Evolutionary conservation across 2,329 filamentous ascomycete species (phyloP).

Genomic region (Fusarium sulawesiense): DNA sequence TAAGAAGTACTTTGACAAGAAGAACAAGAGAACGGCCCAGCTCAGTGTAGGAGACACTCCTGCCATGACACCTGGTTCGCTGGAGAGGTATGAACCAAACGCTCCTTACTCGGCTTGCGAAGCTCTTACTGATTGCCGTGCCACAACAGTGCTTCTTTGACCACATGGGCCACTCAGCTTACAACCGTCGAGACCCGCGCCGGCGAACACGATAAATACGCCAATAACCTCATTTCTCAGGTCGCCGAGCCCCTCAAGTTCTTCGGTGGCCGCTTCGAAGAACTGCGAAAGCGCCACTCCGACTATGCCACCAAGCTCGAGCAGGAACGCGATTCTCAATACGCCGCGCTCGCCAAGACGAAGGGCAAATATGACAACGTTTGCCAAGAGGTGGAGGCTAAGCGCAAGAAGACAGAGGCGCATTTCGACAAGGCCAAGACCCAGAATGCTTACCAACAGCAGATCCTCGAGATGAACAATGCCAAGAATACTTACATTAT

Average conservation of each 20-base stretch:
- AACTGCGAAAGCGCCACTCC: conserved; percentile 88
- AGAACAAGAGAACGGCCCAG: conserved; percentile 86
- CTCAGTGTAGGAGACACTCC: conserved; percentile 95
- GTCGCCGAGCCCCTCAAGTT: conserved; percentile 89
- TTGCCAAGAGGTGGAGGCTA: conserved; percentile 94
- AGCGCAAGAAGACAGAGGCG: conserved; percentile 93
- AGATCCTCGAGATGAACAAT: conserved; percentile 95
- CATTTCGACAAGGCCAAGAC: conserved; percentile 96
- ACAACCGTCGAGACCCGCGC: conserved; percentile 89
- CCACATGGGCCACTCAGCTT: conserved; percentile 95
- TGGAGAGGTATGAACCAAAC: conserved; percentile 74
- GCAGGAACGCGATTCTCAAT: conserved; percentile 86
- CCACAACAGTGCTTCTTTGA: conserved; percentile 81
- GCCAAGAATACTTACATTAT: conserved; percentile 98
- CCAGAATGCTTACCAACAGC: conserved; percentile 90
- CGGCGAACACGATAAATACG: conserved; percentile 87
- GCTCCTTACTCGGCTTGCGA: background rate
- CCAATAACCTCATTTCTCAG: conserved; percentile 79
- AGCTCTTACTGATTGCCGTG: conserved; percentile 39
- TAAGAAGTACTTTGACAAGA: conserved; percentile 98
- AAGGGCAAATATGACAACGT: conserved; percentile 93
- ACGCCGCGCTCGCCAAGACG: conserved; percentile 85
- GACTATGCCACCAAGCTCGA: conserved; percentile 92
- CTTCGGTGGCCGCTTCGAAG: conserved; percentile 81
- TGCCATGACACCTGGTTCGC: conserved; percentile 90